Evolutionary conservation across 2,329 filamentous ascomycete genomes (phyloP).

Genomic region (Didymella sp.): DNA sequence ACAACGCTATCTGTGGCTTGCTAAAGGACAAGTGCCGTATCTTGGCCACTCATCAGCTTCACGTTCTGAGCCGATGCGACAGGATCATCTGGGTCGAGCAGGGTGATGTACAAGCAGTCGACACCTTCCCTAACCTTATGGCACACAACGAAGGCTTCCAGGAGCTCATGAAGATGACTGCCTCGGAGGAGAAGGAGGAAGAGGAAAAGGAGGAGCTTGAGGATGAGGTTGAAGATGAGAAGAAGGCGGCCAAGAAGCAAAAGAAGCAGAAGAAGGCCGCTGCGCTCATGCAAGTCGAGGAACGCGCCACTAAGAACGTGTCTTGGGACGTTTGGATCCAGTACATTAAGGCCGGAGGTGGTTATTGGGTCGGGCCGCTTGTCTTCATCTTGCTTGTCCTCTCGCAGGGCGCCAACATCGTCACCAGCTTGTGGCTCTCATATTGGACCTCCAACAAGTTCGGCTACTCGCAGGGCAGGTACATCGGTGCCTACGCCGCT

Average conservation of each 20-base stretch:
- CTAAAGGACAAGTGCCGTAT: conserved; percentile 89
- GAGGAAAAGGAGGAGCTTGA: conserved; percentile 60
- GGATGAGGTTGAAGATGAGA: conserved; percentile 66
- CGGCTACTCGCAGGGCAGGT: conserved; percentile 68
- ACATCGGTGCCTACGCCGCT: conserved; percentile 65
- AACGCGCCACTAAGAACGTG: conserved; percentile 76
- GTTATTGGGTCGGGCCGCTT: conserved; percentile 69
- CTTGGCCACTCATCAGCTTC: conserved; percentile 92
- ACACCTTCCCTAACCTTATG: conserved; percentile 91
- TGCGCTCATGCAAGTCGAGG: conserved; percentile 75
- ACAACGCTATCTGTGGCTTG: conserved; percentile 89
- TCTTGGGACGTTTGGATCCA: conserved; percentile 79
- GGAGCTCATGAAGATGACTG: conserved; percentile 80
- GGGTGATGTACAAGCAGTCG: conserved; percentile 81
- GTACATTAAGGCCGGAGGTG: conserved; percentile 78
- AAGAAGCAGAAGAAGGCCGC: conserved; percentile 57
- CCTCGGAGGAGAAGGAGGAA: conserved; percentile 64
- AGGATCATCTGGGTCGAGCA: conserved; percentile 92
- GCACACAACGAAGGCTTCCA: conserved; percentile 77
- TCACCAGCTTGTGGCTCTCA: conserved; percentile 89
- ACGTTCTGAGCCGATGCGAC: conserved; percentile 89
- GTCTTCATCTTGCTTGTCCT: conserved; percentile 71
- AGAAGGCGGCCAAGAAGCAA: conserved; percentile 58
- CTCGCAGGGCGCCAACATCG: conserved; percentile 83
- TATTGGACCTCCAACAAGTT: conserved; percentile 90